Conservation (phyloP, 192 early-diverging fungal genomes). For the Mortierella antarctica region DNA sequence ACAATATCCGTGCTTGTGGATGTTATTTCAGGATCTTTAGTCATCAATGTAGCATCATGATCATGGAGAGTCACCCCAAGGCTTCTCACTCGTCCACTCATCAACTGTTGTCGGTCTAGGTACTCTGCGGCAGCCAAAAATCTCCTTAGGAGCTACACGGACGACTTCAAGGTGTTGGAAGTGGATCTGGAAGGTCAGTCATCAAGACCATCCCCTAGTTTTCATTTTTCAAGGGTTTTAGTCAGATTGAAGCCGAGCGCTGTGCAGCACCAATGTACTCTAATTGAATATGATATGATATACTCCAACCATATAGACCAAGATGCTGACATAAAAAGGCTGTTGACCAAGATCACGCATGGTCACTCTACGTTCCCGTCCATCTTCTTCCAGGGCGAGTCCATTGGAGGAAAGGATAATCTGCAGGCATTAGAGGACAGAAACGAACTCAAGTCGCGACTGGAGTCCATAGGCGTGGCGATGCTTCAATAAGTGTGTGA, state of each 20-base stretch:
- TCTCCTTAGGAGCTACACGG: conserved; percentile 28
- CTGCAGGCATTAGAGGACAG: conserved; percentile 25
- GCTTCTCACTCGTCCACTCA: neutral
- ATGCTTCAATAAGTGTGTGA: conserved; percentile 15
- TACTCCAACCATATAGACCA: conserved; percentile 4
- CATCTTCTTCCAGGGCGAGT: conserved; percentile 41
- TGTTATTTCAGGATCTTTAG: neutral
- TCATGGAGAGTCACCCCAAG: neutral
- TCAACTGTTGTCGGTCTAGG: neutral
- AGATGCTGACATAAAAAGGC: conserved; percentile 20
- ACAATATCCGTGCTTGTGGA: neutral
- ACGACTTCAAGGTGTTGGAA: conserved; percentile 32
- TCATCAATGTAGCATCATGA: too few species aligned
- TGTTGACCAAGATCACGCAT: conserved; percentile 37
- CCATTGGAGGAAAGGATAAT: conserved; percentile 40
- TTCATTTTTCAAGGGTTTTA: too few species aligned
- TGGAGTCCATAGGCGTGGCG: conserved; percentile 22
- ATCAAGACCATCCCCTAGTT: neutral
- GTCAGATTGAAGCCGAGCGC: too few species aligned
- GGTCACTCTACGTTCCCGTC: conserved; percentile 47
- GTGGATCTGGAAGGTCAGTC: conserved; percentile 37
- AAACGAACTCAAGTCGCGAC: conserved; percentile 11
- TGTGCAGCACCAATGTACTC: too few species aligned
- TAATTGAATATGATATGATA: too few species aligned
- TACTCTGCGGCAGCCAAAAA: conserved; percentile 39